phyloP scores from a whole-genome alignment of 805 yeast genomes.

The Starmerella asiatica region DNA sequence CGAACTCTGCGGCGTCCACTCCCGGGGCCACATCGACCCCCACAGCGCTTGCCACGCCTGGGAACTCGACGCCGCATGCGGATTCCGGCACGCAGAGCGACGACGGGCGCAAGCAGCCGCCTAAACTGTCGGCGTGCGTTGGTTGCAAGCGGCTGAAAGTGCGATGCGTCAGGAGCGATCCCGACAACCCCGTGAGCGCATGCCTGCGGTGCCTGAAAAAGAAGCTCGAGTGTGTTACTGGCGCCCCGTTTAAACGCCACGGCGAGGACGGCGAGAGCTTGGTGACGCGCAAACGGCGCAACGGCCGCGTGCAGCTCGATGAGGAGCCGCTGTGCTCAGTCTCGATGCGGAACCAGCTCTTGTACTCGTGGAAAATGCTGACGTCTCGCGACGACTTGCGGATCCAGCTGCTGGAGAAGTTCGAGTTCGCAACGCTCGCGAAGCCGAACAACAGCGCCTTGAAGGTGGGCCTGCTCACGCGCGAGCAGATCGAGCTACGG shows the following conservation, averaged over 20 bases:
- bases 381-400: conserved; percentile 38
- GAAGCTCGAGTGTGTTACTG: conserved; percentile 42
- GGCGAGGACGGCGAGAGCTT: not conserved
- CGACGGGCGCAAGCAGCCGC: not conserved
- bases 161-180: conserved; percentile 62
- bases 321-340: conserved; percentile 3
- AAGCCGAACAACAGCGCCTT: conserved; percentile 31
- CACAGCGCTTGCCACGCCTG: not conserved
- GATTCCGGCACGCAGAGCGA: not conserved
- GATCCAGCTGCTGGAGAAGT: conserved; percentile 31
- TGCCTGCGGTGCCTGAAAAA: conserved; percentile 64
- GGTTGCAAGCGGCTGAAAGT: conserved; percentile 71
- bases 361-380: conserved; percentile 19
- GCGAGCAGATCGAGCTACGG: conserved; percentile 46
- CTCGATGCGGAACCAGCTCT: conserved; percentile 18
- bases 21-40: not conserved
- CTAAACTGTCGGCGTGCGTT: conserved; percentile 26
- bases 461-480: conserved; percentile 41
- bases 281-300: not conserved
- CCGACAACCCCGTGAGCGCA: conserved; percentile 43
- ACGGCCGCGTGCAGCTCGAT: not conserved
- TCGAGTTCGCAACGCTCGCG: conserved; percentile 14
- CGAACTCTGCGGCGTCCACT: not conserved
- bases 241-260: not conserved
- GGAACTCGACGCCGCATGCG: not conserved